Evolutionary conservation across 495 filamentous ascomycete species (phyloP).

Genomic region (Aspergillus affinis): DNA sequence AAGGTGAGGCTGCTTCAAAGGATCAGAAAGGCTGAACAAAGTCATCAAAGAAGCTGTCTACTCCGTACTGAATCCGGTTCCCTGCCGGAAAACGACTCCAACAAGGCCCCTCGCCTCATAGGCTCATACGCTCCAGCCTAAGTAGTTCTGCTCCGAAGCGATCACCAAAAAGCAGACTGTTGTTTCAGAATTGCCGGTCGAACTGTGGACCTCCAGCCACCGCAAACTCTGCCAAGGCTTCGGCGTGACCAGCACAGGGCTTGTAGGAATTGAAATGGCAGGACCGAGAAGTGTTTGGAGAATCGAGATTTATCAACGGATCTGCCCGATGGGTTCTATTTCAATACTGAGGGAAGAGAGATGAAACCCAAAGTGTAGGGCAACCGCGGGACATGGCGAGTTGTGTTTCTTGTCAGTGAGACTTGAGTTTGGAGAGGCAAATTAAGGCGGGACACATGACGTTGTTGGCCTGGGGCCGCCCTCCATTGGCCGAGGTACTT

Average conservation of each 20-base stretch:
- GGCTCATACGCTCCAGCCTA: too few species aligned
- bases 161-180: neutral
- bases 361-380: too few species aligned
- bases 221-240: neutral
- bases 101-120: neutral
- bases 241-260: neutral
- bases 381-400: too few species aligned
- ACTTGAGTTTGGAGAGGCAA: neutral
- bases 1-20: neutral
- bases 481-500: neutral
- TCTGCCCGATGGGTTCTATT: neutral
- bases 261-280: neutral
- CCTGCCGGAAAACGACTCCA: neutral
- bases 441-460: neutral
- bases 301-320: neutral
- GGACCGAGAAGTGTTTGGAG: neutral
- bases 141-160: neutral
- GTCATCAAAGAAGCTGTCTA: neutral
- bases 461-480: neutral
- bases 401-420: neutral
- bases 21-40: neutral
- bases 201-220: conserved; percentile 1
- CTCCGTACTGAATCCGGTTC: neutral
- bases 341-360: neutral
- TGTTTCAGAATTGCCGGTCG: conserved; percentile 3